phyloP scores from a whole-genome alignment of 2,329 filamentous ascomycete genomes.

The Xylaria sp. region DNA sequence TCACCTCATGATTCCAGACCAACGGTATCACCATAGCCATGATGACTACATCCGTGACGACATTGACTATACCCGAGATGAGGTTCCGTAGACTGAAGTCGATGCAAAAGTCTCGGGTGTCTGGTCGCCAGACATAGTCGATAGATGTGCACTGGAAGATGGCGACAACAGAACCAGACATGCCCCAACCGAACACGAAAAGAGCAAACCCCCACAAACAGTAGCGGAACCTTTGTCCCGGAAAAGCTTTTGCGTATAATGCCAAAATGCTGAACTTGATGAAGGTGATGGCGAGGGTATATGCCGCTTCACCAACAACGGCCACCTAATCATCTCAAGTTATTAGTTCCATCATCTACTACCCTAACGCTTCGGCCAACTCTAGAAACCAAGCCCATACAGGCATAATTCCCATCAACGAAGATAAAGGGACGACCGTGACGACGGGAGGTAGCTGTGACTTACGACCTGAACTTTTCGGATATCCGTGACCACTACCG shows the following conservation, averaged over 20 bases:
- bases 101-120: slow-evolving; percentile 8
- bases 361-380: neutral
- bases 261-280: slow-evolving; percentile 22
- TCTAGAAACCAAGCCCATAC: neutral
- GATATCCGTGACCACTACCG: slow-evolving; percentile 11
- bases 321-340: slow-evolving; percentile 9
- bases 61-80: slow-evolving; percentile 15
- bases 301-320: slow-evolving; percentile 19
- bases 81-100: slow-evolving; percentile 14
- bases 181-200: slow-evolving; percentile 19
- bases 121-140: slow-evolving; percentile 17
- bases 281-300: slow-evolving; percentile 16
- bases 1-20: neutral
- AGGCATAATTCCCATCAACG: neutral
- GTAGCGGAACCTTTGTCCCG: slow-evolving; percentile 17
- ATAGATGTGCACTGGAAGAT: slow-evolving; percentile 24
- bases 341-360: slow-evolving; percentile 6
- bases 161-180: slow-evolving; percentile 19
- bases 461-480: slow-evolving; percentile 22
- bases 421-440: neutral
- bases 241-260: slow-evolving; percentile 12
- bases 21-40: slow-evolving; percentile 14
- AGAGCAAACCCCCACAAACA: slow-evolving; percentile 13
- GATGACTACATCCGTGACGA: slow-evolving; percentile 10
- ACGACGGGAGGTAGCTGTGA: neutral